These are phyloP conservation scores for Kingdonia uniflora DNA, from an alignment of 164 flowering plant species.

Conservation along the genomic window DNA sequence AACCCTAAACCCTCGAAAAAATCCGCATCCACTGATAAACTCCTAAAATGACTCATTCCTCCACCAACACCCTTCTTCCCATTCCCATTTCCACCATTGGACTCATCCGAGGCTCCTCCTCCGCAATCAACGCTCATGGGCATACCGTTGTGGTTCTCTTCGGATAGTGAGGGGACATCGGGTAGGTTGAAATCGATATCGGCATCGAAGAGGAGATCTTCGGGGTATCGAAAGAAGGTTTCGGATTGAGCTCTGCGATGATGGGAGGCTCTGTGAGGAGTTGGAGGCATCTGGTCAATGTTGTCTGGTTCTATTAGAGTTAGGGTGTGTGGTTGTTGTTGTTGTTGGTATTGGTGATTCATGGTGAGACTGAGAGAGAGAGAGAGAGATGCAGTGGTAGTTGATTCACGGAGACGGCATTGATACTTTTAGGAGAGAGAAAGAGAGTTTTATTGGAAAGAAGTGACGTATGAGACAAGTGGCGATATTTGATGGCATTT, in stretches of 20 bases:
- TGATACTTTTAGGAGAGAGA: too few relatives aligned
- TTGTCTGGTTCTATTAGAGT: conserved; percentile 19
- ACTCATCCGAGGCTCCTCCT: conserved; percentile 23
- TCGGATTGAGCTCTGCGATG: conserved; percentile 83
- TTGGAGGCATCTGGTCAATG: conserved; percentile 56
- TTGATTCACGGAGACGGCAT: too few relatives aligned
- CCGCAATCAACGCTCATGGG: conserved; percentile 28
- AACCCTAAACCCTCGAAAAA: conserved; percentile 64
- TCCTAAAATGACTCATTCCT: conserved; percentile 41
- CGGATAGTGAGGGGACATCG: conserved; percentile 21
- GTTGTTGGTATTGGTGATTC: too few relatives aligned
- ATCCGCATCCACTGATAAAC: conserved; percentile 86
- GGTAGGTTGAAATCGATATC: conserved; percentile 30
- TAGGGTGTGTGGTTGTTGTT: background rate
- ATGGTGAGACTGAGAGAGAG: too few relatives aligned
- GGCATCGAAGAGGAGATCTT: conserved; percentile 40
- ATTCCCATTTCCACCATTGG: conserved; percentile 14
- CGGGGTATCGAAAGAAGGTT: conserved; percentile 52
- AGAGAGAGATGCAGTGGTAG: too few relatives aligned
- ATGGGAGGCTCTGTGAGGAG: conserved; percentile 44
- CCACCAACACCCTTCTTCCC: conserved; percentile 2
- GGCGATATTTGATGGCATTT: too few relatives aligned
- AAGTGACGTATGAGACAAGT: too few relatives aligned
- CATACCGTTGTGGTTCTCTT: conserved; percentile 12
- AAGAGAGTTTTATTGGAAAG: too few relatives aligned